Evolutionary conservation across 306 rosid species (phyloP).

Genomic region (Abrus pulchellus): DNA sequence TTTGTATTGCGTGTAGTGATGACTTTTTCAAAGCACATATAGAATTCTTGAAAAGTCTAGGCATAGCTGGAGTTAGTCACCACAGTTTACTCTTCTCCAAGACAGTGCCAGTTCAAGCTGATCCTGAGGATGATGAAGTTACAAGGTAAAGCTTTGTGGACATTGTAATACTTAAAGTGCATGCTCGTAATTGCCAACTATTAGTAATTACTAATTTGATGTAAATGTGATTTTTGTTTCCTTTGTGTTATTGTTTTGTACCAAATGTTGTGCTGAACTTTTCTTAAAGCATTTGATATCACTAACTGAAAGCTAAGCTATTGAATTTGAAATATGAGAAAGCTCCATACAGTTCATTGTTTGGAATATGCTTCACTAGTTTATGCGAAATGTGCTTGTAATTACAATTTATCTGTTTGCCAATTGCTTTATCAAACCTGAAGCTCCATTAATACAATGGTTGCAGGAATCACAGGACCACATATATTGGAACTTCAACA

Average conservation of each 20-base stretch:
- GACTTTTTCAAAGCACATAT: conserved; percentile 67
- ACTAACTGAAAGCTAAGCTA: no score
- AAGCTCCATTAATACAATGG: conserved; percentile 23
- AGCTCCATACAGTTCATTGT: background rate
- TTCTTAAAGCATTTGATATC: conserved; percentile 14
- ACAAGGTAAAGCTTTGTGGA: conserved; percentile 58
- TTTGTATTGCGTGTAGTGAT: conserved; percentile 59
- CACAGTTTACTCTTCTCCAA: conserved; percentile 94
- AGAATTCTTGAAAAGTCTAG: conserved; percentile 72
- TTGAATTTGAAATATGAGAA: conserved; percentile 6
- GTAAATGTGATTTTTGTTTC: background rate
- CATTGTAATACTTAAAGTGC: background rate
- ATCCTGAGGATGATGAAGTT: conserved; percentile 67
- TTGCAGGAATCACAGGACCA: conserved; percentile 52
- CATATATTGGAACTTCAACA: conserved; percentile 51
- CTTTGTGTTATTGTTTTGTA: background rate
- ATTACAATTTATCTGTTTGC: background rate
- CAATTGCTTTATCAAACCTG: conserved; percentile 34
- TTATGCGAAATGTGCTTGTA: background rate
- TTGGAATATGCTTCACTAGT: conserved; percentile 20
- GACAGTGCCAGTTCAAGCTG: conserved; percentile 68
- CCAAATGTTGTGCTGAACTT: conserved; percentile 7
- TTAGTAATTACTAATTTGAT: background rate
- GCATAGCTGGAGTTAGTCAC: conserved; percentile 94
- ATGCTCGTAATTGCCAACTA: background rate